Evolutionary conservation across 2,329 filamentous ascomycete genomes (phyloP).

Genomic region (Fusarium poae): DNA sequence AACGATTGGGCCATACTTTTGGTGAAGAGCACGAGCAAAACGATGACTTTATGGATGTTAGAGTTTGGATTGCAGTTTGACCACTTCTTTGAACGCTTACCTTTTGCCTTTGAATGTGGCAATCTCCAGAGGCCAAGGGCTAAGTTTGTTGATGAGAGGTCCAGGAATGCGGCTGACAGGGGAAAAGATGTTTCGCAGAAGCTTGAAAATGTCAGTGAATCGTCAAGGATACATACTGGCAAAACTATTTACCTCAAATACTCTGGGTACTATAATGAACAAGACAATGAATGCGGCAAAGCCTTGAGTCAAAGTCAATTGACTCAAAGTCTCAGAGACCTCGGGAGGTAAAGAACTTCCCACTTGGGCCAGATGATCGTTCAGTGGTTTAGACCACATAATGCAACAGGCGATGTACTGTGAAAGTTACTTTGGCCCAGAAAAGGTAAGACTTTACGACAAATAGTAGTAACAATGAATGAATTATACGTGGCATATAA

Average conservation of each 20-base stretch:
- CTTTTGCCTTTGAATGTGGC: constrained; percentile 9
- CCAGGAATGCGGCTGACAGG: background rate
- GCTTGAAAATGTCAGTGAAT: background rate
- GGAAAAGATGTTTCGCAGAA: background rate
- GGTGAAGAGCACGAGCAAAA: constrained; percentile 2
- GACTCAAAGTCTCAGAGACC: background rate
- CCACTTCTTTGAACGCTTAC: background rate
- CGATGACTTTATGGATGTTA: background rate
- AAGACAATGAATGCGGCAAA: background rate
- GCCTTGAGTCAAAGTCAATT: background rate
- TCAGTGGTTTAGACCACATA: background rate
- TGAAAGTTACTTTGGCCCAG: background rate
- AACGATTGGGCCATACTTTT: constrained; percentile 11
- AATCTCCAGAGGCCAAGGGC: constrained; percentile 7
- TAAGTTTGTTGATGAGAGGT: constrained; percentile 6
- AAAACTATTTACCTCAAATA: background rate
- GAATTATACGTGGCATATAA: background rate
- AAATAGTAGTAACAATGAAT: background rate
- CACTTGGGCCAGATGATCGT: background rate
- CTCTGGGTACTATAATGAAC: background rate
- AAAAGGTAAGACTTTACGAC: background rate
- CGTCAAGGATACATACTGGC: background rate
- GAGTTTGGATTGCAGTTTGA: accelerated
- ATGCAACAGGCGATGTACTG: background rate
- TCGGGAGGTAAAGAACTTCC: background rate